Percentiles rank a stretch among this genome's conserved stretches.
These are phyloP conservation scores for Venturia nashicola DNA, from an alignment of 2,329 filamentous ascomycete species.

Conservation along the genomic window DNA sequence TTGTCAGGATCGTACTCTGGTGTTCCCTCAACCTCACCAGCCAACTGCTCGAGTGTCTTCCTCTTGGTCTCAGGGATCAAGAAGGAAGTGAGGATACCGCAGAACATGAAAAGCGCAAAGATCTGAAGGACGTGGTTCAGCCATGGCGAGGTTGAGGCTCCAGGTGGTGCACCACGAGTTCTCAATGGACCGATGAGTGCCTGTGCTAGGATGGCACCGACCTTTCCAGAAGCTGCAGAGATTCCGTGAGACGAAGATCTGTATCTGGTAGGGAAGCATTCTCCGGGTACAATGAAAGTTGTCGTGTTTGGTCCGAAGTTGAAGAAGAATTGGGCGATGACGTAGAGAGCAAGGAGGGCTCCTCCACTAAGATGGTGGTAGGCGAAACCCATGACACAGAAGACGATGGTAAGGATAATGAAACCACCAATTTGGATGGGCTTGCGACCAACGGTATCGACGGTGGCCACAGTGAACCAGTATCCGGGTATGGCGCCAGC, in stretches of 20 bases:
- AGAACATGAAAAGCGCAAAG: slow-evolving; percentile 70
- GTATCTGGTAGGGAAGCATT: slow-evolving; percentile 39
- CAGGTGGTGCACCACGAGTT: slow-evolving; percentile 36
- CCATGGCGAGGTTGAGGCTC: slow-evolving; percentile 39
- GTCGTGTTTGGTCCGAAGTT: slow-evolving; percentile 40
- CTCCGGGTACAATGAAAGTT: slow-evolving; percentile 40
- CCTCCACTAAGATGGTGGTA: slow-evolving; percentile 30
- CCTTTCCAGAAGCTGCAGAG: slow-evolving; percentile 35
- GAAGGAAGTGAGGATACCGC: slow-evolving; percentile 54
- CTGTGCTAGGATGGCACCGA: slow-evolving; percentile 38
- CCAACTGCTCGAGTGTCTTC: slow-evolving; percentile 58
- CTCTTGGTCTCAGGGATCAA: slow-evolving; percentile 70
- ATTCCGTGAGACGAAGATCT: slow-evolving; percentile 36
- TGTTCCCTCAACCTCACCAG: slow-evolving; percentile 41
- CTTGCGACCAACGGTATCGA: slow-evolving; percentile 66
- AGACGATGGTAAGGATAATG: slow-evolving; percentile 33
- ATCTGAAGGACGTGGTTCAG: slow-evolving; percentile 65
- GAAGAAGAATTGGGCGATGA: slow-evolving; percentile 40
- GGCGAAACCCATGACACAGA: slow-evolving; percentile 37
- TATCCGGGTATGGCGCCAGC: slow-evolving; percentile 69
- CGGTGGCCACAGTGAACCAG: slow-evolving; percentile 64
- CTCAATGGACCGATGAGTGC: slow-evolving; percentile 37
- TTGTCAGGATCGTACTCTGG: slow-evolving; percentile 6
- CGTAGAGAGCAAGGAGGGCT: slow-evolving; percentile 33
- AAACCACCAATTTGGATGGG: slow-evolving; percentile 55